Conservation (phyloP, 1,139 yeast species). For the Blastobotrys aristatus region DNA sequence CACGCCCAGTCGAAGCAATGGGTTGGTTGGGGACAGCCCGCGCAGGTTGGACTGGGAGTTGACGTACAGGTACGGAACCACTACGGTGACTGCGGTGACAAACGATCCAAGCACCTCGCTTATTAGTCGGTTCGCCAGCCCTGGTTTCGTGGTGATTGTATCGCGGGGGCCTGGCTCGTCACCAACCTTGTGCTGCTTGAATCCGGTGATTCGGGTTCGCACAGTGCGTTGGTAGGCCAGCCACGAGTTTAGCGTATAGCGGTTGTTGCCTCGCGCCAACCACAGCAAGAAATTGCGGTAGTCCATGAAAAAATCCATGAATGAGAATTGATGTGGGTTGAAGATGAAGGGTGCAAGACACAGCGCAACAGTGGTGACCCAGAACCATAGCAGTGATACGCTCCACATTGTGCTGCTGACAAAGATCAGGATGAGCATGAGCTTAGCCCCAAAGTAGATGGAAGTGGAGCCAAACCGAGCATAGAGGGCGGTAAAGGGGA, state of each 20-base stretch:
- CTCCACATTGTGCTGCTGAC: slow-evolving; percentile 72
- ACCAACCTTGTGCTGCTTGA: slow-evolving; percentile 38
- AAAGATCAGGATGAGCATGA: slow-evolving; percentile 55
- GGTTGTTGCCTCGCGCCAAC: slow-evolving; percentile 61
- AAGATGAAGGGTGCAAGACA: slow-evolving; percentile 75
- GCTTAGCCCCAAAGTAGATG: slow-evolving; percentile 59
- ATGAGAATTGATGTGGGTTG: slow-evolving; percentile 81
- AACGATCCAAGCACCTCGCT: slow-evolving; percentile 52
- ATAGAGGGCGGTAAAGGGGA: slow-evolving; percentile 55
- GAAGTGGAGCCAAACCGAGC: slow-evolving; percentile 60
- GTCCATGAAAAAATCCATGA: slow-evolving; percentile 65
- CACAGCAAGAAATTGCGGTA: slow-evolving; percentile 62
- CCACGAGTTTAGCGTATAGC: slow-evolving; percentile 56
- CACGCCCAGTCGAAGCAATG: slow-evolving; percentile 48
- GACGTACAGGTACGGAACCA: slow-evolving; percentile 61
- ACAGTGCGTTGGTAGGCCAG: slow-evolving; percentile 46
- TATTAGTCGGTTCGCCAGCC: slow-evolving; percentile 45
- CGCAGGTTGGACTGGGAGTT: slow-evolving; percentile 65
- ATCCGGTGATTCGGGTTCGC: slow-evolving; percentile 64
- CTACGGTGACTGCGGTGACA: slow-evolving; percentile 39
- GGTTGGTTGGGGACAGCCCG: slow-evolving; percentile 45
- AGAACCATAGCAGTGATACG: slow-evolving; percentile 74
- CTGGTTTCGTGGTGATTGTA: slow-evolving; percentile 32
- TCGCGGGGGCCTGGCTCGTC: slow-evolving; percentile 4
- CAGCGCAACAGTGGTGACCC: slow-evolving; percentile 67